A percentile compares a stretch with the other conserved stretches of the same genome.
phyloP scores from a whole-genome alignment of 176 grass and related monocot genomes.

The Otatea glauca region DNA sequence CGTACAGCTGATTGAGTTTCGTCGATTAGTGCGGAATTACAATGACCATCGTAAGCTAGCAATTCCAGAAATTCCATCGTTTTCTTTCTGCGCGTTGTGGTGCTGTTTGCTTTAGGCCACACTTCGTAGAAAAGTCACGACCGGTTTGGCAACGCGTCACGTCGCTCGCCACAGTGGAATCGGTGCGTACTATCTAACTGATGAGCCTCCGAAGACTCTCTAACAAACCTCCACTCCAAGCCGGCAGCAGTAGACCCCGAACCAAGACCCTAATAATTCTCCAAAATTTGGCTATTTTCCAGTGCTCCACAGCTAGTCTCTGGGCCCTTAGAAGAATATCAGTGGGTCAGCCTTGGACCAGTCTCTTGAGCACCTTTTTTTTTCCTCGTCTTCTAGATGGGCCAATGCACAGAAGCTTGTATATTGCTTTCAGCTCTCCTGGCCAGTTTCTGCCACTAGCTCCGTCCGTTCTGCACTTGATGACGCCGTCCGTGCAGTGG shows the following conservation, averaged over 20 bases:
- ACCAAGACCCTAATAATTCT: not conserved
- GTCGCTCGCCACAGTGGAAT: conserved; percentile 11
- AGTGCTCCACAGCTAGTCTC: not conserved
- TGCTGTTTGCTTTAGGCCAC: not conserved
- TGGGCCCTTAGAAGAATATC: not conserved
- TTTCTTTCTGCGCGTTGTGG: not conserved
- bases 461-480: not conserved
- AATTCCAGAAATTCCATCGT: not conserved
- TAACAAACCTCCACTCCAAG: not conserved
- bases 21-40: not conserved
- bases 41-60: not conserved
- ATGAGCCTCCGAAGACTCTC: not conserved
- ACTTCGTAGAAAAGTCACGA: not conserved
- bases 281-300: not conserved
- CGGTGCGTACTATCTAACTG: too few species aligned
- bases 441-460: not conserved
- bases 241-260: not conserved
- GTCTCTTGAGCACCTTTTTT: not conserved
- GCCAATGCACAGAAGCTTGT: too few species aligned
- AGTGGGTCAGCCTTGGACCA: not conserved
- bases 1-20: not conserved
- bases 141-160: not conserved
- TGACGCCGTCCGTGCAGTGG: not conserved
- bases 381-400: too few species aligned
- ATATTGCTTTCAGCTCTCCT: not conserved